Evolutionary conservation across 345 rosid species (phyloP).

Genomic region (Arabidopsis arenosa): DNA sequence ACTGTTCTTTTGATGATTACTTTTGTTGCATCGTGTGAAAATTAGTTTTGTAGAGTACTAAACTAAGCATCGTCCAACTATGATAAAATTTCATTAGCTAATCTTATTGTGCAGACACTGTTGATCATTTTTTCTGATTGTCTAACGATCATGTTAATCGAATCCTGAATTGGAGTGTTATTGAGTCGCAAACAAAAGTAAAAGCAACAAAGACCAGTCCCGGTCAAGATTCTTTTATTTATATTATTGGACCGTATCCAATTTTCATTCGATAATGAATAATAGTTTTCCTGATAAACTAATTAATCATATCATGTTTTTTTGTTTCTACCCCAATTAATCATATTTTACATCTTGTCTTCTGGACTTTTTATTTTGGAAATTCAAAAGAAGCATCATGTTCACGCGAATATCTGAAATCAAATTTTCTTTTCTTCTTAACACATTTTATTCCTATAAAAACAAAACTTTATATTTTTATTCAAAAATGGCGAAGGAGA

Average conservation of each 20-base stretch:
- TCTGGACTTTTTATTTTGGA: neutral
- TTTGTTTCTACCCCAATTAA: neutral
- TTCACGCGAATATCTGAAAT: neutral
- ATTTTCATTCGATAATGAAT: neutral
- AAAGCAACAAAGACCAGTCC: neutral
- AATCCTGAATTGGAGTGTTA: too few relatives aligned
- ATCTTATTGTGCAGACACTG: too few relatives aligned
- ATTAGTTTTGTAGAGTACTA: too few relatives aligned
- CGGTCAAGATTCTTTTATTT: conserved; percentile 11
- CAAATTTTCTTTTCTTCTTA: neutral
- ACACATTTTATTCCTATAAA: neutral
- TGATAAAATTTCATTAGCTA: too few relatives aligned
- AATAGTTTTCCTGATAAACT: neutral
- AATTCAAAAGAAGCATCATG: conserved; percentile 8
- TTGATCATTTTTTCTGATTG: too few relatives aligned
- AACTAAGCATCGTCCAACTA: too few relatives aligned
- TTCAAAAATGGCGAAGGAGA: neutral
- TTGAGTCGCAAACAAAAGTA: too few relatives aligned
- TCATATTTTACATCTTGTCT: neutral
- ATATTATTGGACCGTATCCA: neutral
- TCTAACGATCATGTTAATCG: too few relatives aligned
- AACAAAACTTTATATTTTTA: neutral
- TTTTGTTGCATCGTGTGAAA: neutral
- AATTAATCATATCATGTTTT: neutral
- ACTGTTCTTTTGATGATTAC: neutral